These are phyloP conservation scores for Hebeloma cylindrosporum DNA, from an alignment of 768 basidiomycete genomes.

Conservation along the genomic window DNA sequence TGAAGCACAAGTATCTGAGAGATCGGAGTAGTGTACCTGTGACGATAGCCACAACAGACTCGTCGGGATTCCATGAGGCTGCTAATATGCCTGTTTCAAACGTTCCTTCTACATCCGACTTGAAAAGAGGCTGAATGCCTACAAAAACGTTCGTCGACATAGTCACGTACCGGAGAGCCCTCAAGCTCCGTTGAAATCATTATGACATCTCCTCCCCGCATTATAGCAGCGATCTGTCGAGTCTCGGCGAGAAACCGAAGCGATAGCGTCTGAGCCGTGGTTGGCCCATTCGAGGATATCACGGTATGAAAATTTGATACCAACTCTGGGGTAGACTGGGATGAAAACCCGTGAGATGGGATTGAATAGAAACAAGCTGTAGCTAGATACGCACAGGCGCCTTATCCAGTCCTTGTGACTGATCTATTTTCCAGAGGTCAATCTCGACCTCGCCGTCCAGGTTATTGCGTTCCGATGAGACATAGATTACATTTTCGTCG, in stretches of 20 bases:
- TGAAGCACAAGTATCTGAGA: not conserved
- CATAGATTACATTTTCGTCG: slow-evolving; percentile 61
- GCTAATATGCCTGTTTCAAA: slow-evolving; percentile 82
- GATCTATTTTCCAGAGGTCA: slow-evolving; percentile 52
- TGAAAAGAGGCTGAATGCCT: slow-evolving; percentile 6
- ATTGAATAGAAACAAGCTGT: not conserved
- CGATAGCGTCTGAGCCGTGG: slow-evolving; percentile 51
- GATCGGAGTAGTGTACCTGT: slow-evolving; percentile 53
- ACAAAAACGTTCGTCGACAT: not conserved
- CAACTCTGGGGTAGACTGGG: slow-evolving; percentile 24
- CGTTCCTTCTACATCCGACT: slow-evolving; percentile 84
- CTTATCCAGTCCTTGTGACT: slow-evolving; percentile 19
- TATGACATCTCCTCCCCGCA: slow-evolving; percentile 81
- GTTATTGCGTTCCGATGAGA: slow-evolving; percentile 50
- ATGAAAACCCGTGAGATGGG: slow-evolving; percentile 5
- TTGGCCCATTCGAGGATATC: slow-evolving; percentile 26
- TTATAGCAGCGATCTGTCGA: slow-evolving; percentile 63
- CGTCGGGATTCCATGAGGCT: slow-evolving; percentile 91
- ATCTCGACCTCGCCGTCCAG: slow-evolving; percentile 53
- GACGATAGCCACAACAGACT: slow-evolving; percentile 76
- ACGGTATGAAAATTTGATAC: slow-evolving; percentile 40
- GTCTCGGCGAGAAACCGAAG: slow-evolving; percentile 73
- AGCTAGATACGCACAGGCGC: slow-evolving; percentile 13
- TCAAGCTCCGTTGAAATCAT: slow-evolving; percentile 58
- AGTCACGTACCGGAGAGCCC: slow-evolving; percentile 42